Evolutionary conservation across 305 asterid species (phyloP).

Genomic region (Ajuga reptans): DNA sequence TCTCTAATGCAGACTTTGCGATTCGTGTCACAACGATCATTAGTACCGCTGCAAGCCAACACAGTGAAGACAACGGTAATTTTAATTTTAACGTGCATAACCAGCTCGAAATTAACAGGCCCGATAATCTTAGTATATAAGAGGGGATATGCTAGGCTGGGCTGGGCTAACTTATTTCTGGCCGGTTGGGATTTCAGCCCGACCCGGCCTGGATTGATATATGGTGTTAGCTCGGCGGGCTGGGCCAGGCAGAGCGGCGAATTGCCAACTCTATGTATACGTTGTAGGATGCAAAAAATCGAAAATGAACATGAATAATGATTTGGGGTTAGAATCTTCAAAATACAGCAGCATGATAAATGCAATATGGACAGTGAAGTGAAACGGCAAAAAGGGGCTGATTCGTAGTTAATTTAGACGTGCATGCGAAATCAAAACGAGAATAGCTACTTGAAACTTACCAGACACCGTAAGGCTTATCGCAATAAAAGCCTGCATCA

Average conservation of each 20-base stretch:
- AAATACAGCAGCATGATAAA: background rate
- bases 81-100: no score
- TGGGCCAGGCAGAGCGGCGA: no score
- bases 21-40: conserved; percentile 63
- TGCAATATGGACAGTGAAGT: background rate
- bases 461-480: conserved; percentile 69
- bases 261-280: no score
- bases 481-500: conserved; percentile 52
- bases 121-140: no score
- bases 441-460: conserved; percentile 26
- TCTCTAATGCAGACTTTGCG: conserved; percentile 68
- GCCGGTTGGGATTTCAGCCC: no score
- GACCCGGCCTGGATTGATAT: no score
- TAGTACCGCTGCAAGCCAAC: conserved; percentile 41
- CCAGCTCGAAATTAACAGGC: no score
- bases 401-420: background rate
- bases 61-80: background rate
- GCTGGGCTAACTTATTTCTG: no score
- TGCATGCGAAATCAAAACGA: background rate
- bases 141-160: no score
- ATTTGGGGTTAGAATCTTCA: background rate
- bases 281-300: background rate
- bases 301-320: background rate
- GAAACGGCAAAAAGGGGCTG: background rate
- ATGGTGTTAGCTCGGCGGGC: no score